Base-by-base conservation (phyloP, 495 filamentous ascomycete species). In the Hyaloscypha finlandica region DNA sequence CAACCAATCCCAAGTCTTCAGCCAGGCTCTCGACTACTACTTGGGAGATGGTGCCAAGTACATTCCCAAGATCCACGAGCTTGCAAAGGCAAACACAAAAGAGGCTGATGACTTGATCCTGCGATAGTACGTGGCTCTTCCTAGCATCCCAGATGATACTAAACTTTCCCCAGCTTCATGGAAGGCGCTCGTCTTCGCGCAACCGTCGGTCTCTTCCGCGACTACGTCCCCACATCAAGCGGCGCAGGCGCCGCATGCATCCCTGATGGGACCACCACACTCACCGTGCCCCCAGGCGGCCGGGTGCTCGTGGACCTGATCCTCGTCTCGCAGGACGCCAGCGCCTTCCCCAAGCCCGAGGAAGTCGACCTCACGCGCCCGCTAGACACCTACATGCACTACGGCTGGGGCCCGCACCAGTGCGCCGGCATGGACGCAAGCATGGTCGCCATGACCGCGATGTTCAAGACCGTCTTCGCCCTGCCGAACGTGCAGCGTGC, bases 11-110 rank as follows among this genome's bases (percentile, higher is more conserved):
- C 88, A 91, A 73, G 80, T 89, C 68, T 90, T 95, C 70, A 88
- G 90, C 9, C 89, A 92, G 77, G 83, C 91, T 12, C 82, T 94
- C 12, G 92, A 96, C 73, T 94, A 87, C 80, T 96, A 92, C 79
- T 79, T 93, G 32, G 83, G 61, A 9, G 79, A 83, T 16, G 86
- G 86, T 65, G 78, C 81, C 48, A 58, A 77, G 30, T 81, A 92
- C 69, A 75, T 88, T 6, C 78, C 84, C 2, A 84, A 85, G 35
- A 83, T 93, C 71, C 80, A 86, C 73, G 76, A 76, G 9, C 78
- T 89, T 30, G 84, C 85, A 68, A 81, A 84, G 64, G 59, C 74
- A 32, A 75, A 84, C 31, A 79, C 75, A 14, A 59, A 73, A 11
- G 83, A 82, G 63, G 78, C 82, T 1, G 83, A 87, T 60, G 79